Evolutionary conservation across 768 basidiomycete genomes (phyloP).

Genomic region (Hortiboletus campestris): DNA sequence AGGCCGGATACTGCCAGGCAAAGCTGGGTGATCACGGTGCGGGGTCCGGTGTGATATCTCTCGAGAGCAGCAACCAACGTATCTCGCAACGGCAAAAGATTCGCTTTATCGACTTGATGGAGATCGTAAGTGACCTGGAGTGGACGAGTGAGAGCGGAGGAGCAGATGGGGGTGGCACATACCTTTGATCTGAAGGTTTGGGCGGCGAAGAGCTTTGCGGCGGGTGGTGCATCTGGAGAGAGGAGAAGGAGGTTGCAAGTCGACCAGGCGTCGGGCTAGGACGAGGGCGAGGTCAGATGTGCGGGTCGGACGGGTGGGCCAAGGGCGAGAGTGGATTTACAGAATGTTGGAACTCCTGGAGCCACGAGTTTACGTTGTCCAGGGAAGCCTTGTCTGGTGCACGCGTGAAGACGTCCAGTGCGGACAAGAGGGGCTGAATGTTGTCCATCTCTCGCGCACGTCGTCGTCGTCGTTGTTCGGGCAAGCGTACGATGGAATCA

Average conservation of each 20-base stretch:
- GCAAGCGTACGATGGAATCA: neutral
- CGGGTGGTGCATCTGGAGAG: slow-evolving; percentile 68
- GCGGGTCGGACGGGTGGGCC: slow-evolving; percentile 51
- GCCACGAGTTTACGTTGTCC: slow-evolving; percentile 89
- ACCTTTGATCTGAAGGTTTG: slow-evolving; percentile 97
- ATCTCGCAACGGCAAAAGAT: slow-evolving; percentile 79
- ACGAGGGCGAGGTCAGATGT: slow-evolving; percentile 66
- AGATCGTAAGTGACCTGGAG: slow-evolving; percentile 93
- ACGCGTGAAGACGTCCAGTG: slow-evolving; percentile 74
- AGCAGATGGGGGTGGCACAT: slow-evolving; percentile 25
- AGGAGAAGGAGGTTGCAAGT: slow-evolving; percentile 91
- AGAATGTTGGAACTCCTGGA: slow-evolving; percentile 98
- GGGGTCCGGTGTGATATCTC: slow-evolving; percentile 71
- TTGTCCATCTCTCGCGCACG: slow-evolving; percentile 50
- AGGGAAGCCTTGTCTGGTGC: slow-evolving; percentile 82
- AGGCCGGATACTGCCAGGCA: slow-evolving; percentile 89
- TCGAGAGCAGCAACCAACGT: slow-evolving; percentile 79
- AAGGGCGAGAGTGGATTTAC: slow-evolving; percentile 84
- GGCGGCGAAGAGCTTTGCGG: slow-evolving; percentile 91
- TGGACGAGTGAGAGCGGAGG: slow-evolving; percentile 33
- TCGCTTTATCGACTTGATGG: slow-evolving; percentile 72
- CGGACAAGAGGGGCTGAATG: slow-evolving; percentile 70
- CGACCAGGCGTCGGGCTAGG: slow-evolving; percentile 94
- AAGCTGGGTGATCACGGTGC: slow-evolving; percentile 83
- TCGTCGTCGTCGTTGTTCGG: slow-evolving; percentile 15